Evolutionary conservation across 2,329 filamentous ascomycete genomes (phyloP), one percentile per base, ranked within the genome.

Genomic region (Apiospora kogelbergensis): DNA sequence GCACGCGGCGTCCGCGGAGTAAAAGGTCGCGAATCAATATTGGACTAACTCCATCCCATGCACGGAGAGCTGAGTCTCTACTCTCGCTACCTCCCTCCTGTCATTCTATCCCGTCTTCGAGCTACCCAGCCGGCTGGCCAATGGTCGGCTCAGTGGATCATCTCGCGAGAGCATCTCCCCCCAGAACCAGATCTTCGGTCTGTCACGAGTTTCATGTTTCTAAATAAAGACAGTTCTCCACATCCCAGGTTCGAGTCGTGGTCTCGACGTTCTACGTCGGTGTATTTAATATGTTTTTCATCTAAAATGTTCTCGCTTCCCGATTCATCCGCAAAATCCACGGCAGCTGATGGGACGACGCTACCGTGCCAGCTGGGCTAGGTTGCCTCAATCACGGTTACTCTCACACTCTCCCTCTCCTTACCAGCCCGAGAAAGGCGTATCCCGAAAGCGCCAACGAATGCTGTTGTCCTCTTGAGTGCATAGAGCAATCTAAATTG

Each of bases 201-300:
- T 73, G 72, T 68, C 72, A 71, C 13, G 73, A 3, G 22, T 44
- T 44, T 26, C 68, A 10, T 22, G 48, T 70, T 77, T 75, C 76
- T 75, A 78, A 74, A 70, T 77, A 75, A 77, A 75, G 76, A 67
- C 17, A n/a, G 1, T 22, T 37, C 64, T 10, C 63, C 67, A 65
- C 42, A 63, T 60, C 57, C 65, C 57, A 69, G 68, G 57, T 46
- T 33, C 30, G 72, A 71, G 68, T 67, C 68, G 17, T 69, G 5
- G 66, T 72, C 75, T 73, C 76, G 73, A 72, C 76, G 73, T n/a
- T 60, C 48, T 33, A 2, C 11, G 9, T 11, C 74, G 71, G 70
- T 71, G 71, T 72, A 71, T 69, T 79, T 79, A 83, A 82, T 83
- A 79, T 83, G 73, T 74, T 70, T 60, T 78, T 82, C 80, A 83